Evolutionary conservation across 2,329 filamentous ascomycete species (phyloP).

Genomic region (Aspergillus sp.): DNA sequence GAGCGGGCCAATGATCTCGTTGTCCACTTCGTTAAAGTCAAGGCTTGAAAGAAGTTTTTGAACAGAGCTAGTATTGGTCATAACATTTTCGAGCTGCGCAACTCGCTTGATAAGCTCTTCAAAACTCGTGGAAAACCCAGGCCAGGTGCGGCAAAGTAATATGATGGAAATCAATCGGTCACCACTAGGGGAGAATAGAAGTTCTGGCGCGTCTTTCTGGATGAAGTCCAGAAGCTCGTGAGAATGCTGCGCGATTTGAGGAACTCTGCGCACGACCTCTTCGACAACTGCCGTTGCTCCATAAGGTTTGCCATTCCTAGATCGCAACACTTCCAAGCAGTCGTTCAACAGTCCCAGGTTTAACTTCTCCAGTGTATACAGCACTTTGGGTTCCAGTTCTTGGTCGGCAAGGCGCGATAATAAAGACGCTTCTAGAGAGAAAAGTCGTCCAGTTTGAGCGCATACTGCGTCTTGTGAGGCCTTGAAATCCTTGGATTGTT

Average conservation of each 20-base stretch:
- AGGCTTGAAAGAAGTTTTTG: constrained; percentile 40
- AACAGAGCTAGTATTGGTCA: constrained; percentile 35
- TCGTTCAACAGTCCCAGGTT: constrained; percentile 44
- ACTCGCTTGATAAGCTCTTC: constrained; percentile 36
- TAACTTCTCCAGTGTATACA: constrained; percentile 37
- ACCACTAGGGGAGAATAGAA: constrained; percentile 69
- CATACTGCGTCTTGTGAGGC: constrained; percentile 70
- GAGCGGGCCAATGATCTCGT: constrained; percentile 34
- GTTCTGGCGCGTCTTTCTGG: constrained; percentile 53
- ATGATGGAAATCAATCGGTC: constrained; percentile 66
- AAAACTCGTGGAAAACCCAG: constrained; percentile 42
- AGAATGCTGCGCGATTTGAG: constrained; percentile 41
- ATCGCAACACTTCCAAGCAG: constrained; percentile 51
- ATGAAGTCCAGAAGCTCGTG: constrained; percentile 54
- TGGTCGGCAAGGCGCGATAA: constrained; percentile 27
- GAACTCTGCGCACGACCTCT: constrained; percentile 49
- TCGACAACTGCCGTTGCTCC: constrained; percentile 62
- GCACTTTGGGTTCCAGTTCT: constrained; percentile 25
- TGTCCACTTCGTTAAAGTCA: constrained; percentile 36
- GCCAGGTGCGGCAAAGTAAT: constrained; percentile 52
- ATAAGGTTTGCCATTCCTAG: constrained; percentile 65
- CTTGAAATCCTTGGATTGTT: constrained; percentile 74
- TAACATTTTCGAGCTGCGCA: constrained; percentile 30
- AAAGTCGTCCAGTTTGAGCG: constrained; percentile 67
- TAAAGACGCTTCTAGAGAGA: constrained; percentile 53